Conservation (phyloP, 2,329 filamentous ascomycete species). For the Neurospora sp. region DNA sequence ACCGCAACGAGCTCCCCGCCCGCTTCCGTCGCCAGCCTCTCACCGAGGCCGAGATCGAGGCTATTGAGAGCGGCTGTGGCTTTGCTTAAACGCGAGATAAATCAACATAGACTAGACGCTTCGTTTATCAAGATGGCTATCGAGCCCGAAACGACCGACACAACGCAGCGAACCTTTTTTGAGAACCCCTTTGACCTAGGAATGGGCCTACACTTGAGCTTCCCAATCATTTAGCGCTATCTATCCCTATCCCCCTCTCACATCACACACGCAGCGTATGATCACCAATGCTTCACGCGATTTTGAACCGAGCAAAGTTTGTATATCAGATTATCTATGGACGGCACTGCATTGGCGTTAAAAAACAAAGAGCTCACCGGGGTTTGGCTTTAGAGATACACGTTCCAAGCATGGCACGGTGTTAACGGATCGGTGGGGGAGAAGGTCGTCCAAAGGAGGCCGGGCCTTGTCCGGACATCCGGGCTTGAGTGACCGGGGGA, state of each 20-base stretch:
- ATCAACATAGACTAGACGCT: neutral
- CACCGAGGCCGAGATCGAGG: constrained; percentile 81
- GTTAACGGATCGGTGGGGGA: neutral
- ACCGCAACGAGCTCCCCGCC: constrained; percentile 75
- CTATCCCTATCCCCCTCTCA: neutral
- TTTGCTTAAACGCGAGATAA: constrained; percentile 29
- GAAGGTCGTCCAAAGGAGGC: neutral
- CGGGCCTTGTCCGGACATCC: neutral
- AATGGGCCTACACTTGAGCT: neutral
- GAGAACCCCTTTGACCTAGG: neutral
- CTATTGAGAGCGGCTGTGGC: constrained; percentile 84
- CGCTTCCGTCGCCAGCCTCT: constrained; percentile 72
- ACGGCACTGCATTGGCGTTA: neutral
- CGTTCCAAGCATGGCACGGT: neutral
- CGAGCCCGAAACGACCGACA: neutral
- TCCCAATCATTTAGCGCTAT: neutral
- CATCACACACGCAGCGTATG: neutral
- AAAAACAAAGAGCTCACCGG: neutral
- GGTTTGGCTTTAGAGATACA: neutral
- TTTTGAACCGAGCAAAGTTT: neutral
- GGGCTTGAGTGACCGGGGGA: neutral
- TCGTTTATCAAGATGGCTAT: neutral
- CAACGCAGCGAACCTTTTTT: neutral
- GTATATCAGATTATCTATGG: neutral
- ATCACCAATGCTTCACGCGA: neutral